phyloP scores from a whole-genome alignment of 176 grass and related monocot genomes.

The Paspalum notatum region DNA sequence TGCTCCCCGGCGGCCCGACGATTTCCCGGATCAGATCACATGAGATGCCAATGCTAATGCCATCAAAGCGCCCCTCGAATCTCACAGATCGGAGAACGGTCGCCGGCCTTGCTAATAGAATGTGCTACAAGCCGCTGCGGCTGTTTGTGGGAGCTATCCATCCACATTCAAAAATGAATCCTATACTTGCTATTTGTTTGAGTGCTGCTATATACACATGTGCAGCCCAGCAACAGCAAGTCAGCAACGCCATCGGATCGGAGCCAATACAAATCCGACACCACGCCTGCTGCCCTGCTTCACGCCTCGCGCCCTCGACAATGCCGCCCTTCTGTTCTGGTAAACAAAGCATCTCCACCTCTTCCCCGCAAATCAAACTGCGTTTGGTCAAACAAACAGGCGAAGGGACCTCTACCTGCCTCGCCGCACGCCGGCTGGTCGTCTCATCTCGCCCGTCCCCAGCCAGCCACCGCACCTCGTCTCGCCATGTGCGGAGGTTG shows the following conservation, averaged over 20 bases:
- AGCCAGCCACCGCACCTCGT: neutral
- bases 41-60: neutral
- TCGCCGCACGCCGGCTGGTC: neutral
- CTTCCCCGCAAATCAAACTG: neutral
- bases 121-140: too few species aligned
- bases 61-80: neutral
- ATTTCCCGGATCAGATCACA: neutral
- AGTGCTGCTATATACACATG: too few species aligned
- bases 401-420: too few species aligned
- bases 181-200: too few species aligned
- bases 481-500: slow-evolving; percentile 61
- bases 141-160: too few species aligned
- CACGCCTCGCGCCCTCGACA: too few species aligned
- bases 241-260: too few species aligned
- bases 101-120: neutral
- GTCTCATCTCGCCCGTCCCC: neutral
- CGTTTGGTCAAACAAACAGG: neutral
- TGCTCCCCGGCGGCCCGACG: neutral
- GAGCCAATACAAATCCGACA: too few species aligned
- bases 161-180: too few species aligned
- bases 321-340: neutral
- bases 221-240: too few species aligned
- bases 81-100: neutral
- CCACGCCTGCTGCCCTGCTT: too few species aligned
- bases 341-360: neutral